Base-by-base conservation (phyloP, 2,329 filamentous ascomycete genomes). In the Ophiostoma ulmi region DNA sequence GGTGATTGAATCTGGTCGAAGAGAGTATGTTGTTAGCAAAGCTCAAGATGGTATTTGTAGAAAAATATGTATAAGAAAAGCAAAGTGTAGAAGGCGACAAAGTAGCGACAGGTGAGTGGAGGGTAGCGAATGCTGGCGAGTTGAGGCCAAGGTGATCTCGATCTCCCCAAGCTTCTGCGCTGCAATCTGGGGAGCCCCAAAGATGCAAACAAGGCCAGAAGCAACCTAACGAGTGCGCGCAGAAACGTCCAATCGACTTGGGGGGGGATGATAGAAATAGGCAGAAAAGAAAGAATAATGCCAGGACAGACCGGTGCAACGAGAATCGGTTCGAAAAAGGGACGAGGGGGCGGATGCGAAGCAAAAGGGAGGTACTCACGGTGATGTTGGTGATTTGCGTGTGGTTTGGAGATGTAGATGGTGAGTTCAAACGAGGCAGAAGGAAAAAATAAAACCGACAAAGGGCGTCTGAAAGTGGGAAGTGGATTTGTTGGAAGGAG, bases 401-500 rank as follows among this genome's bases (percentile, higher is more conserved):
- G 66, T 69, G 44, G 64, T 69, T 61, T 69, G 69, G 71, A 41
- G 65, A 67, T 67, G 65, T 44, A 67, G 65, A 44, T 72, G 72
- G 65, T 71, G 38, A 67, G 61, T 69, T 72, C 10, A 52, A 31
- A 67, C 48, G 63, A 67, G 58, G 36, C 31, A 66, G 66, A 44
- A 63, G 22, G 22, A 67, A 67, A 67, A 67, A 67, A 63, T 35
- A 20, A 67, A 38, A 67, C 26, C n/a, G 63, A 39, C 39, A 67
- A 55, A 68, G 44, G 64, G 44, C 22, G 71, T 48, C 70, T 68
- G 69, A 72, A 73, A 70, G 69, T 71, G 70, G 69, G 71, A 72
- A 72, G 70, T 71, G 70, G 69, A 69, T 67, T 72, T 68, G 41
- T 68, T 67, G 48, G 26, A 67, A 74, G 44, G 71, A 72, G 72